phyloP scores from a whole-genome alignment of 257 asterid genomes.

The Salvia hispanica region DNA sequence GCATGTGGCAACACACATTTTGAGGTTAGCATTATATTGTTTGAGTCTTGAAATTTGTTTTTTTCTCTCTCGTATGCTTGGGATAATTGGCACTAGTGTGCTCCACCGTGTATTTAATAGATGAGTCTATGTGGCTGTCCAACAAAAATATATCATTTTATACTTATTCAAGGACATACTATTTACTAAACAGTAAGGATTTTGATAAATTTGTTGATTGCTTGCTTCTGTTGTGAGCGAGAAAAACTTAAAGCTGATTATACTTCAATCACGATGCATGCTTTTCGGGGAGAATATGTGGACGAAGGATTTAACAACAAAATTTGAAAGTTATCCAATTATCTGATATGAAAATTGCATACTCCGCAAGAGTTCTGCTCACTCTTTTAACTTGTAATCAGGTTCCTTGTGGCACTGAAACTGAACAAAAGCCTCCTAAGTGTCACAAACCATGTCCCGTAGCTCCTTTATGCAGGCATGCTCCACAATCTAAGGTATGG shows the following conservation, averaged over 20 bases:
- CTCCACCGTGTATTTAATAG: background rate
- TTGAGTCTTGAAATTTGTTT: conserved; percentile 7
- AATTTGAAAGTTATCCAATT: conserved; percentile 1
- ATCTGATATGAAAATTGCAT: conserved; percentile 16
- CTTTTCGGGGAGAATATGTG: background rate
- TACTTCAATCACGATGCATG: conserved; percentile 8
- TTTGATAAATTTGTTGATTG: background rate
- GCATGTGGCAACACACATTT: conserved; percentile 79
- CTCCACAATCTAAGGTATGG: conserved; percentile 58
- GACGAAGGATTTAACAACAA: background rate
- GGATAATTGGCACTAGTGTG: background rate
- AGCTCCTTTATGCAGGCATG: conserved; percentile 74
- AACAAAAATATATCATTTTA: background rate
- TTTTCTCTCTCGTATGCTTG: background rate
- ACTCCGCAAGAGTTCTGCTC: conserved; percentile 14
- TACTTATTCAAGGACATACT: background rate
- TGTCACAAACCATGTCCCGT: conserved; percentile 70
- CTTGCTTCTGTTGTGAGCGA: background rate
- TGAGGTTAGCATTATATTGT: conserved; percentile 59
- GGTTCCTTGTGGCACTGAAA: conserved; percentile 99
- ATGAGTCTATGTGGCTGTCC: background rate
- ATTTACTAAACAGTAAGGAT: background rate
- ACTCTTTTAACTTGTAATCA: conserved; percentile 42
- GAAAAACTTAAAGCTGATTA: conserved; percentile 12
- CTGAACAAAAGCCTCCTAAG: conserved; percentile 83